phyloP scores from a whole-genome alignment of 352 stramenopile genomes.

The Pythium graminicola region DNA sequence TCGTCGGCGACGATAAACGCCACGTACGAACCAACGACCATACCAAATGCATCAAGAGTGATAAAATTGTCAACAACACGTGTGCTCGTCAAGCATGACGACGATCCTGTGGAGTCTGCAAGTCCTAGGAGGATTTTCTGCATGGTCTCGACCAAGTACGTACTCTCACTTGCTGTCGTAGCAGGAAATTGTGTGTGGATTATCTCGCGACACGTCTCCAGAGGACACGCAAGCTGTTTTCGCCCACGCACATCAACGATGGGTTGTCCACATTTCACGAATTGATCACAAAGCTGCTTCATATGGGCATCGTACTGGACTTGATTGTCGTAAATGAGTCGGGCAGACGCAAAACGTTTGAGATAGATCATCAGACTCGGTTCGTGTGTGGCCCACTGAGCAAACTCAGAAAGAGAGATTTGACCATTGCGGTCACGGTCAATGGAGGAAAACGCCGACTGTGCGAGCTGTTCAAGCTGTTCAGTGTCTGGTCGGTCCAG shows the following conservation, averaged over 20 bases:
- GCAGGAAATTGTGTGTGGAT: conserved; percentile 33
- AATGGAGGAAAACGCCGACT: conserved; percentile 45
- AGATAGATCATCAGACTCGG: conserved; percentile 46
- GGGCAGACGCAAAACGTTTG: conserved; percentile 49
- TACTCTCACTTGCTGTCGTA: conserved; percentile 28
- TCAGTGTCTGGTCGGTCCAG: conserved; percentile 45
- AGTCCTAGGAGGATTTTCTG: conserved; percentile 21
- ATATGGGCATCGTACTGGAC: conserved; percentile 53
- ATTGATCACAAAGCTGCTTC: conserved; percentile 41
- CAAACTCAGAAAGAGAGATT: conserved; percentile 61
- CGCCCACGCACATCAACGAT: conserved; percentile 8
- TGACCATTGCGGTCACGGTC: conserved; percentile 44
- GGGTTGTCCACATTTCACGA: conserved; percentile 30
- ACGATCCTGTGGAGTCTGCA: not conserved
- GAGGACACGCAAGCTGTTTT: conserved; percentile 37
- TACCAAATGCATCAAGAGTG: conserved; percentile 49
- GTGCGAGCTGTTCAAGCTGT: conserved; percentile 43
- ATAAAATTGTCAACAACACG: conserved; percentile 21
- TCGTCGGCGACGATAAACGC: conserved; percentile 64
- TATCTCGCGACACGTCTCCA: conserved; percentile 32
- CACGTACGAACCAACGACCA: conserved; percentile 49
- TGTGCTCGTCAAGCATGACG: not conserved
- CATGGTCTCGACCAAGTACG: conserved; percentile 48
- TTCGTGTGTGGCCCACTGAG: conserved; percentile 47
- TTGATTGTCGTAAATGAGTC: conserved; percentile 69